Percentiles rank a stretch among this genome's conserved stretches.
These are phyloP conservation scores for Peronospora destructor DNA, from an alignment of 352 stramenopile species.

Conservation along the genomic window DNA sequence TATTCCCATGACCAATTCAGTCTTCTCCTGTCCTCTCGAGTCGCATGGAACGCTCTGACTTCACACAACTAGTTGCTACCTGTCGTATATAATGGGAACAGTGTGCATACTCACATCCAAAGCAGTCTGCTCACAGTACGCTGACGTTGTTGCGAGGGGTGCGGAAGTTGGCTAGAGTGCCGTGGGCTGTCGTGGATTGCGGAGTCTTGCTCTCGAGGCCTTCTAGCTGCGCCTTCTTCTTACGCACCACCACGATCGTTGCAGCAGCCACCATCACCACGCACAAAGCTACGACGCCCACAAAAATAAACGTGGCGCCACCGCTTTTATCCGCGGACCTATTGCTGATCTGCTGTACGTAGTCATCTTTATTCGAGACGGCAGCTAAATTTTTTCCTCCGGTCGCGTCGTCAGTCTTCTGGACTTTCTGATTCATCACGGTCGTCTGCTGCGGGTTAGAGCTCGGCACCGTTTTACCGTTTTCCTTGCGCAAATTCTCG, in stretches of 20 bases:
- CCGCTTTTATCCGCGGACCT: conserved; percentile 5
- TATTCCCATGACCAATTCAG: conserved; percentile 41
- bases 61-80: conserved; percentile 14
- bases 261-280: conserved; percentile 41
- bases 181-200: conserved; percentile 20
- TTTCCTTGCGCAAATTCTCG: conserved; percentile 17
- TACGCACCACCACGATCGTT: conserved; percentile 52
- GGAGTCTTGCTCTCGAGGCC: conserved; percentile 56
- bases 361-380: conserved; percentile 18
- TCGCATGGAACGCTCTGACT: conserved; percentile 13
- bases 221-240: conserved; percentile 62
- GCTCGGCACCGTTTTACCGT: conserved; percentile 12
- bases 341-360: conserved; percentile 35
- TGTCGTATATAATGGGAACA: conserved; percentile 26
- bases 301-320: conserved; percentile 30
- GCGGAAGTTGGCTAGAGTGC: conserved; percentile 36
- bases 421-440: background rate
- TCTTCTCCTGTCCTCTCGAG: conserved; percentile 13
- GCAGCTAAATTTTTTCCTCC: conserved; percentile 1
- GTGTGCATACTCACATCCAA: conserved; percentile 14
- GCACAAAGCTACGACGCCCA: conserved; percentile 22
- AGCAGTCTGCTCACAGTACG: conserved; percentile 34
- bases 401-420: no score
- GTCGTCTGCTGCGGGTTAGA: conserved; percentile 8
- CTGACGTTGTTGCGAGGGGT: conserved; percentile 47